Evolutionary conservation across 306 rosid species (phyloP).

Genomic region (Medicago ruthenica): DNA sequence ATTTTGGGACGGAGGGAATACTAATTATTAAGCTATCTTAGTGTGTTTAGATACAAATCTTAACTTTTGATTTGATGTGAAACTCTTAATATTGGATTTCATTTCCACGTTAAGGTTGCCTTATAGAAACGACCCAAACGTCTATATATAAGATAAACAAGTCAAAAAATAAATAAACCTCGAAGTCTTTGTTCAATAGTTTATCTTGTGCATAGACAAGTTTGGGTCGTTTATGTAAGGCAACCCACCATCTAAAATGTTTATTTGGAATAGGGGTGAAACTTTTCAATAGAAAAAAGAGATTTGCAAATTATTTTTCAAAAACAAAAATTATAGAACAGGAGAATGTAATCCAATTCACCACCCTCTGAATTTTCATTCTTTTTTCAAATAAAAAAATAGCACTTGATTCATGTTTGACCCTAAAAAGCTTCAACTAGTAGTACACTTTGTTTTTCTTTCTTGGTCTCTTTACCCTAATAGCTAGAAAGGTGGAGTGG

Average conservation of each 20-base stretch:
- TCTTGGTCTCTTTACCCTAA: constrained; percentile 53
- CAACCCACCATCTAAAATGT: not conserved
- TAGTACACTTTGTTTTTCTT: constrained; percentile 44
- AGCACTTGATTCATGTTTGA: constrained; percentile 69
- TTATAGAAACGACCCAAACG: too few relatives aligned
- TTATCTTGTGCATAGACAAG: too few relatives aligned
- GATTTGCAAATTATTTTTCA: constrained; percentile 36
- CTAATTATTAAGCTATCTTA: too few relatives aligned
- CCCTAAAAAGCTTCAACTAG: constrained; percentile 57
- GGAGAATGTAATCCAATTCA: constrained; percentile 48
- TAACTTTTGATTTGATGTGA: too few relatives aligned
- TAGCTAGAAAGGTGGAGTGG: constrained; percentile 61
- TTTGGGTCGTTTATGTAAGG: too few relatives aligned
- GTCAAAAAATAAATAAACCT: too few relatives aligned
- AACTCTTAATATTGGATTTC: too few relatives aligned
- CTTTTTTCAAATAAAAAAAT: constrained; percentile 44
- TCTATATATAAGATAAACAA: too few relatives aligned
- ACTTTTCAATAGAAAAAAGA: constrained; percentile 16
- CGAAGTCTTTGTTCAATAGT: too few relatives aligned
- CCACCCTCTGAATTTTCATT: constrained; percentile 44
- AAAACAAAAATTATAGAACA: constrained; percentile 26
- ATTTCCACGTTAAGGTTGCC: too few relatives aligned
- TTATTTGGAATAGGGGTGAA: constrained; percentile 51
- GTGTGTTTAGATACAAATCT: too few relatives aligned
- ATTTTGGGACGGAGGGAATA: too few relatives aligned